A percentile compares a stretch with the other conserved stretches of the same genome.
phyloP scores from a whole-genome alignment of 306 rosid genomes.

The Vicia faba region DNA sequence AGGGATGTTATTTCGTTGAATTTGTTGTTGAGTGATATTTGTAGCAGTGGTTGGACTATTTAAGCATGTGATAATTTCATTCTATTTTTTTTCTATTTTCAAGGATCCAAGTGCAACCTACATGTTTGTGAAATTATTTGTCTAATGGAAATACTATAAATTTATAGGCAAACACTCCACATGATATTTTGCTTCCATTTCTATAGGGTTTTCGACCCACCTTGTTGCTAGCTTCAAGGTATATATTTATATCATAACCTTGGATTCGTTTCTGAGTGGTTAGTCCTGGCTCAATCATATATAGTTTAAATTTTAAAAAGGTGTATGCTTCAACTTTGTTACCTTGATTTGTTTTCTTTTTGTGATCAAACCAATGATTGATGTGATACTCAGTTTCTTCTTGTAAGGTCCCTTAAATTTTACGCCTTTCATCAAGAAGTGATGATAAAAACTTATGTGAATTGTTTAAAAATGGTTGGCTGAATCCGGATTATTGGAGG shows the following conservation, averaged over 20 bases:
- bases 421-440: slow-evolving; percentile 33
- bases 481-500: slow-evolving; percentile 90
- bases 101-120: too few species aligned
- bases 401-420: slow-evolving; percentile 60
- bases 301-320: too few species aligned
- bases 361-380: slow-evolving; percentile 62
- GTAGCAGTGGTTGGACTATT: background rate
- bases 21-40: background rate
- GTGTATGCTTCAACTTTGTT: slow-evolving; percentile 16
- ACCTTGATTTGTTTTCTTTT: background rate
- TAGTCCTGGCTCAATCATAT: too few species aligned
- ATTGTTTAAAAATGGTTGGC: slow-evolving; percentile 60
- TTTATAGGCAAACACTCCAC: too few species aligned
- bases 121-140: too few species aligned
- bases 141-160: too few species aligned
- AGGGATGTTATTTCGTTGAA: background rate
- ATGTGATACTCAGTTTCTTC: slow-evolving; percentile 77
- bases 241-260: too few species aligned
- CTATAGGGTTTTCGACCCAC: too few species aligned
- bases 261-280: too few species aligned
- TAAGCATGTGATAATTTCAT: background rate
- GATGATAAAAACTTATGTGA: slow-evolving; percentile 40
- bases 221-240: too few species aligned
- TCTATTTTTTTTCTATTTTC: too few species aligned
- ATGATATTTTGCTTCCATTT: too few species aligned